These are phyloP conservation scores for Pleodorina starrii DNA, from an alignment of 139 green algal genomes.

Conservation along the genomic window DNA sequence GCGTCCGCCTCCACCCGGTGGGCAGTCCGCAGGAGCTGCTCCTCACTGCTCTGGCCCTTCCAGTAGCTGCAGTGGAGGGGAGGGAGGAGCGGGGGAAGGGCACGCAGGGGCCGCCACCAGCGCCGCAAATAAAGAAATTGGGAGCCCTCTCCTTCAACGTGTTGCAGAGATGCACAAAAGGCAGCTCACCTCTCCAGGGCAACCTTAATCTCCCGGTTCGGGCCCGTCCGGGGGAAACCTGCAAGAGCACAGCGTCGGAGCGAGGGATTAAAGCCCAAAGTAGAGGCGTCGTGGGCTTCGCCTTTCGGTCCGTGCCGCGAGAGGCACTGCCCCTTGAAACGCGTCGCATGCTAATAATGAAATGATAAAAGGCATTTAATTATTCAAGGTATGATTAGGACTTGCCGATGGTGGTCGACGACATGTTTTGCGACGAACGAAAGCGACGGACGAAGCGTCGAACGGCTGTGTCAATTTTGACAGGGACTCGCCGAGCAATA, in stretches of 20 bases:
- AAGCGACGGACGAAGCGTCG: neutral
- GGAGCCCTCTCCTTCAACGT: too few relatives aligned
- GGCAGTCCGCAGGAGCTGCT: slow-evolving; percentile 62
- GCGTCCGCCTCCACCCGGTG: slow-evolving; percentile 27
- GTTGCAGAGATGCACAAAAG: too few relatives aligned
- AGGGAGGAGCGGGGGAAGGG: too few relatives aligned
- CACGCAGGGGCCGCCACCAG: too few relatives aligned
- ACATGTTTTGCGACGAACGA: neutral
- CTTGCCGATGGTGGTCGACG: slow-evolving; percentile 20
- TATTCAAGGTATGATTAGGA: neutral
- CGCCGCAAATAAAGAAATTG: too few relatives aligned
- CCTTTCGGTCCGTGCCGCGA: too few relatives aligned
- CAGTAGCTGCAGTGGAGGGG: slow-evolving; percentile 74
- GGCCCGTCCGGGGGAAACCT: slow-evolving; percentile 86
- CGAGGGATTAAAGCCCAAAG: too few relatives aligned
- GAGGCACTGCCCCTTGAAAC: neutral
- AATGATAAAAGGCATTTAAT: neutral
- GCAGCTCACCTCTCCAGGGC: slow-evolving; percentile 87
- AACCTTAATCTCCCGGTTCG: slow-evolving; percentile 89
- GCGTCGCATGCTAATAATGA: neutral
- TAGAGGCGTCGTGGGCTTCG: too few relatives aligned
- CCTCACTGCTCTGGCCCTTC: slow-evolving; percentile 62
- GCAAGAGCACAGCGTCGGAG: too few relatives aligned
- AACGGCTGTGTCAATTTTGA: too few relatives aligned
- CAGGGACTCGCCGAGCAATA: too few relatives aligned